Evolutionary conservation across 495 filamentous ascomycete genomes (phyloP).

Genomic region (Penicillium paradoxum): DNA sequence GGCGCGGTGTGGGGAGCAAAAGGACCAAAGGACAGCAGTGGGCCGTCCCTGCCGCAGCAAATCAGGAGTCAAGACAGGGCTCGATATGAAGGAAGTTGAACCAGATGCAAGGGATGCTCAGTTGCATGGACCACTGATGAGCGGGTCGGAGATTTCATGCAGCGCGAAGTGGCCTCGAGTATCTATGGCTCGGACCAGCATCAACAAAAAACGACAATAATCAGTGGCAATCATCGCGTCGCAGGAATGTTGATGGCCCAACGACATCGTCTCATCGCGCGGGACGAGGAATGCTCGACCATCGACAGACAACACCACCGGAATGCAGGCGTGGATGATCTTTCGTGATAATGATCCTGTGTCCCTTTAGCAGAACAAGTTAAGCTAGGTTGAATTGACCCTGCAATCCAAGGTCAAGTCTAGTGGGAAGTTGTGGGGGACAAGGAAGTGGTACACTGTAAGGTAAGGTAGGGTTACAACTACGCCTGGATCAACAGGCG

Average conservation of each 20-base stretch:
- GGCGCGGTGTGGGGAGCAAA: constrained; percentile 22
- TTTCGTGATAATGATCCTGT: not conserved
- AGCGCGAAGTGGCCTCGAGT: constrained; percentile 24
- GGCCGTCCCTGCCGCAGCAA: constrained; percentile 37
- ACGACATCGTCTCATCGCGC: constrained; percentile 20
- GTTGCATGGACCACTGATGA: constrained; percentile 39
- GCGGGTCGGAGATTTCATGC: constrained; percentile 40
- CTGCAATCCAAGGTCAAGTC: constrained; percentile 19
- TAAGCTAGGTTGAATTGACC: constrained; percentile 12
- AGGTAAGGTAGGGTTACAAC: constrained; percentile 15
- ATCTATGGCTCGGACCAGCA: constrained; percentile 18
- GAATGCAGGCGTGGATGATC: constrained; percentile 36
- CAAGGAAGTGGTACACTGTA: constrained; percentile 12
- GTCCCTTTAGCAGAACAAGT: constrained; percentile 5
- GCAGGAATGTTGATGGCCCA: constrained; percentile 36
- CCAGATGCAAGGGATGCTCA: constrained; percentile 39
- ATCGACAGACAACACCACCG: constrained; percentile 14
- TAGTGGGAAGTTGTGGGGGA: constrained; percentile 10
- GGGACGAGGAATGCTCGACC: constrained; percentile 26
- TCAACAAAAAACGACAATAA: constrained; percentile 20
- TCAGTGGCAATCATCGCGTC: constrained; percentile 26
- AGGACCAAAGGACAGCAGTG: constrained; percentile 22
- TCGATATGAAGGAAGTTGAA: constrained; percentile 30
- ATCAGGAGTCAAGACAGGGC: constrained; percentile 41
- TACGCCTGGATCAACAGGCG: constrained; percentile 18